Base-by-base conservation (phyloP, 2,329 filamentous ascomycete species). In the Trichoderma breve region DNA sequence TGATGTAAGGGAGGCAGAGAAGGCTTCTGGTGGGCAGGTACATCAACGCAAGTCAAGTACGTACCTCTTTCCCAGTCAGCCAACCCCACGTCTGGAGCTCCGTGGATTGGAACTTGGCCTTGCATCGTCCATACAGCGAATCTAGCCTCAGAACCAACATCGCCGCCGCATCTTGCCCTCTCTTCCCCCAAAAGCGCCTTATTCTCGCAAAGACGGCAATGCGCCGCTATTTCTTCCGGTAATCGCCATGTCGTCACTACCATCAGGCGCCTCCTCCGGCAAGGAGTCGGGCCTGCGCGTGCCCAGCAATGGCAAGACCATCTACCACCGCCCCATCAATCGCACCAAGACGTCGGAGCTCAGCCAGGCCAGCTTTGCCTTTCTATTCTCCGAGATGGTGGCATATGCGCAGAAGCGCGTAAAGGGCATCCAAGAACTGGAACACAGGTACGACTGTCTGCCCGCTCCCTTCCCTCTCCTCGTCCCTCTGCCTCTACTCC, bases 311-410 rank as follows among this genome's bases (percentile, higher is more conserved):
- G 94, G 94, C 84, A 98, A 98, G 85, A 97, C 94, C 75, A 98
- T 99, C 84, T 99, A 98, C 86, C 94, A 98, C 86, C 90, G 96
- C 70, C 94, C 97, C 74, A 86, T 98, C 73, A 98, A 98, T 83
- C 92, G 96, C 75, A 92, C 91, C 77, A 93, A 94, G 81, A 93
- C 93, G 77, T 89, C 93, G 72, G 95, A 98, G 85, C 89, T 97
- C 76, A 97, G 94, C 81, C 92, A 97, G 80, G 90, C 96, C 12
- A 94, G 93, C 83, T 98, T 99, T 83, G 95, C 96, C 55, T 98
- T 97, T 82, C 87, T 99, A 72, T 98, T 99, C 81, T 91, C 92
- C 73, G 95, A 98, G 85, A 97, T 98, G 93, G 95, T 99, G 64
- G 91, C 90, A 78, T 98, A 98, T 82, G 95, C 96, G 76, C 96